Evolutionary conservation across 1,139 yeast species (phyloP), one percentile per base, ranked within the genome.

Genomic region (Geotrichum citri-aurantii): DNA sequence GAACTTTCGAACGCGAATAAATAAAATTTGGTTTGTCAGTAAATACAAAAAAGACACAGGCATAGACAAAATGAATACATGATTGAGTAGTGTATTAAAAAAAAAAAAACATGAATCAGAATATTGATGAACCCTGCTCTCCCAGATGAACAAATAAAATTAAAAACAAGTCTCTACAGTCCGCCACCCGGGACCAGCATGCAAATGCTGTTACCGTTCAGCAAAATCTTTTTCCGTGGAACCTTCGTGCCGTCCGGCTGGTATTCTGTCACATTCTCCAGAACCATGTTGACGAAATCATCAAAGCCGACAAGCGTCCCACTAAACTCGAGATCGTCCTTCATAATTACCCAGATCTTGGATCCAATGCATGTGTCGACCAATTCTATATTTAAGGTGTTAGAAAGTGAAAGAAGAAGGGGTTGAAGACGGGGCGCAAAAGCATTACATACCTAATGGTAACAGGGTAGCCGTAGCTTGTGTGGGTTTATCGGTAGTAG

Each of bases 251-350:
- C 80, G 24, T 77, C 77, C 11, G 71, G 75, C 19, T 75, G 78
- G 59, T 74, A 73, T 71, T 91, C 98, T 8, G 81, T 80, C 42
- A 88, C 97, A 66, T 90, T 85, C 68, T 87, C 88, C 62, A 92
- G 79, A 11, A 93, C 96, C 78, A 92, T 86, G 73, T 93, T 93
- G 62, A 93, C 98, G 68, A 86, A 92, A 72, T 93, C 98, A 72
- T 93, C 99, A 72, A 93, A 92, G 0, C 98, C 99, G 29, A 87
- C 82, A 57, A 93, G 78, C 10, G 85, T 88, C 1, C 99, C 99
- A 27, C 82, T 81, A 72, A 91, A 93, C 71, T 92, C 97, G 64
- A 61, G 58, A 4, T 85, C 83, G 61, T 84, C 81, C 64, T 88
- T 84, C 79, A 91, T 79, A 59, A 92, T 80, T 37, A 92, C 90